A percentile compares a stretch with the other conserved stretches of the same genome.
Evolutionary conservation across 345 rosid genomes (phyloP).

Genomic region (Eucalyptus rudis): DNA sequence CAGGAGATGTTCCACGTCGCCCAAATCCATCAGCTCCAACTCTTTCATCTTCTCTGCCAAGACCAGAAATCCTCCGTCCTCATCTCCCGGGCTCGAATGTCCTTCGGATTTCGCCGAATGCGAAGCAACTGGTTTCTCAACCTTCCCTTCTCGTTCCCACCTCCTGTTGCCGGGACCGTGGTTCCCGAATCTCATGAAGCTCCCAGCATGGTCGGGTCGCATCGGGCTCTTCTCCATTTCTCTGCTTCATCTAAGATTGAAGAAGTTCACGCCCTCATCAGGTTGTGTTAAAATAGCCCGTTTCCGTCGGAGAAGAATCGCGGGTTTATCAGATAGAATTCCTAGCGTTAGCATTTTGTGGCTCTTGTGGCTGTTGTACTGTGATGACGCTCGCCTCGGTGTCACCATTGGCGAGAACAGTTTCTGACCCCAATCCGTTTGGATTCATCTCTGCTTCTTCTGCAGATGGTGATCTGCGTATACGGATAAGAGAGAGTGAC

Average conservation of each 20-base stretch:
- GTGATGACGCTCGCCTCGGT: neutral
- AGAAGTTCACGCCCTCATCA: neutral
- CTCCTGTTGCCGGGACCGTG: neutral
- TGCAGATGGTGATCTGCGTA: neutral
- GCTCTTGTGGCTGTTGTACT: neutral
- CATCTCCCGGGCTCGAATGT: neutral
- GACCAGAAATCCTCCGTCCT: neutral
- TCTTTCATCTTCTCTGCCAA: neutral
- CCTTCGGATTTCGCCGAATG: neutral
- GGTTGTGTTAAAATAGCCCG: neutral
- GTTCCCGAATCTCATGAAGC: neutral
- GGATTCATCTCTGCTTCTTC: neutral
- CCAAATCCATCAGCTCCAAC: neutral
- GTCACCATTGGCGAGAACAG: neutral
- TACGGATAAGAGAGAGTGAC: neutral
- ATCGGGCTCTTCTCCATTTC: neutral
- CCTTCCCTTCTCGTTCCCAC: neutral
- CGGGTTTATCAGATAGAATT: neutral
- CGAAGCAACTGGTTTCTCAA: neutral
- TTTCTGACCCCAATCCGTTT: neutral
- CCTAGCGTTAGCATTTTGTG: neutral
- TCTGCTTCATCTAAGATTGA: neutral
- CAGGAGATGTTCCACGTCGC: neutral
- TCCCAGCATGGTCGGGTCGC: neutral
- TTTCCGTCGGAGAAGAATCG: neutral